Evolutionary conservation across 805 yeast species (phyloP), one percentile per base, ranked within the genome.

Genomic region (Wickerhamiella azymoides): DNA sequence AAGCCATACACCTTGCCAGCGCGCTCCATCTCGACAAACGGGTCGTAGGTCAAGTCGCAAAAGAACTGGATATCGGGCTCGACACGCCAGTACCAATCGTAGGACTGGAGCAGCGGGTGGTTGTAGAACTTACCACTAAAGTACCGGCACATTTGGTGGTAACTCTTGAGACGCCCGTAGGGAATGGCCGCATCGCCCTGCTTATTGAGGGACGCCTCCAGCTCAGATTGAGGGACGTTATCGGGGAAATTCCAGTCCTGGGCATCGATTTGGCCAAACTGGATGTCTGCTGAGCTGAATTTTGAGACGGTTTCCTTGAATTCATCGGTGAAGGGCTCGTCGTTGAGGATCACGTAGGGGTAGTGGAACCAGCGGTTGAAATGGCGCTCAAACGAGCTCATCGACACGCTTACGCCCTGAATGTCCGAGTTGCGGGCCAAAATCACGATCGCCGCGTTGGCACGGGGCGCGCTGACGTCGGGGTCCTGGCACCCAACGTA

Each of bases 131-230:
- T 69, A 1, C 95, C 94, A 0, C 93, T 77, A 58, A 83, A 84
- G 60, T 79, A 88, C n/a, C 96, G 71, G 60, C 97, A 89, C 97
- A 89, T 89, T 57, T 82, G 80, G 61, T 89, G 96, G 59, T 89
- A 92, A 5, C 89, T 76, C 43, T 73, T 79, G 68, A 78, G 62
- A 48, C 76, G 78, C 0, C 96, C 97, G 60, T 92, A 88, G 73
- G 84, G 72, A 48, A 89, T 77, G 1, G 77, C 78, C 32, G 85
- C 64, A 62, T 88, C 96, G 26, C 93, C 94, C 61, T 88, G 96
- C 14, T 68, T 64, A 35, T 77, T 72, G 11, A 88, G 70, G 13
- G 68, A 67, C 58, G 83, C 86, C 25, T 69, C 55, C 47, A 81
- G 62, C 39, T 63, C 71, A 1, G 61, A 63, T 5, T 55, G 60